Conservation (phyloP, 2,329 filamentous ascomycete species). For the Tolypocladium capitatum region DNA sequence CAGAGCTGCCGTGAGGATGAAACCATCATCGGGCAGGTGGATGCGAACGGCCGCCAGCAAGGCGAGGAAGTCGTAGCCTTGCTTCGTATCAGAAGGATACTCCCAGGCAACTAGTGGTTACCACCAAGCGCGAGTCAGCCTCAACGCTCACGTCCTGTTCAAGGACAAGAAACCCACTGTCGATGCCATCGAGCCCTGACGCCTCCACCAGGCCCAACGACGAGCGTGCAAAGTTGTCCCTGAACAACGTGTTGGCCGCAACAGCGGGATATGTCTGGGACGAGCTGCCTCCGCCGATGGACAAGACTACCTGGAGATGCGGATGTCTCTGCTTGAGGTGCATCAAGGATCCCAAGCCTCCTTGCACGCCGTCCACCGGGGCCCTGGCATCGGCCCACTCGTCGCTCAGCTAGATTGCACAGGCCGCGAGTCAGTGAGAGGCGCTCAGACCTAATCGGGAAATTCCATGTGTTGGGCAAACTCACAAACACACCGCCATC, state of each 20-base stretch:
- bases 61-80: constrained; percentile 58
- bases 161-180: constrained; percentile 38
- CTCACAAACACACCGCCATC: constrained; percentile 66
- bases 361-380: constrained; percentile 56
- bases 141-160: background rate
- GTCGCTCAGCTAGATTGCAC: constrained; percentile 51
- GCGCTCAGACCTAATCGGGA: constrained; percentile 1
- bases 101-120: constrained; percentile 61
- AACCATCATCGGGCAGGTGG: constrained; percentile 54
- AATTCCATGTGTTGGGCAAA: constrained; percentile 9
- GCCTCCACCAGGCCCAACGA: constrained; percentile 54
- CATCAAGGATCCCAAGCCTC: constrained; percentile 61
- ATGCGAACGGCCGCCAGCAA: constrained; percentile 54
- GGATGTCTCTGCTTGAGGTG: constrained; percentile 58
- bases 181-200: constrained; percentile 49
- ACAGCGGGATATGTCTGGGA: constrained; percentile 55
- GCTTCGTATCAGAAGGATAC: constrained; percentile 51
- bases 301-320: constrained; percentile 62
- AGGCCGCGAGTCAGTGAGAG: constrained; percentile 12
- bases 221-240: constrained; percentile 59
- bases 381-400: constrained; percentile 64
- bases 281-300: constrained; percentile 56
- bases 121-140: background rate
- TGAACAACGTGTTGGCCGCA: constrained; percentile 42
- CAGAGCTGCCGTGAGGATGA: constrained; percentile 58